Base-by-base conservation (phyloP, 2,329 filamentous ascomycete genomes). In the Fusarium heterosporum region DNA sequence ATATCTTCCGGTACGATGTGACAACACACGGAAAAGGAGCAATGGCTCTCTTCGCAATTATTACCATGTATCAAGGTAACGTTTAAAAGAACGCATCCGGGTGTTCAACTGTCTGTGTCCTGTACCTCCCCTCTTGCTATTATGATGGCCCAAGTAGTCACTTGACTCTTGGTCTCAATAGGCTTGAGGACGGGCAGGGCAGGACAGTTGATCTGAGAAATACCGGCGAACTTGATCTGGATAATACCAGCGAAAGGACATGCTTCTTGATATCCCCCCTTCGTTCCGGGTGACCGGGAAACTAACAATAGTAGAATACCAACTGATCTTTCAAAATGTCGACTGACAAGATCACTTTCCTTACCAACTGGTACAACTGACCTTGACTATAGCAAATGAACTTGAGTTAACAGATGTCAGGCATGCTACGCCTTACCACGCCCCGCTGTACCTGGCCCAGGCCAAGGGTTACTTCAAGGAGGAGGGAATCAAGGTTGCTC, bases 191-290 rank as follows among this genome's bases (percentile, higher is more conserved):
- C 61, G 41, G 50, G 58, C 56, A 72, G 68, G 71, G 73, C 69
- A 69, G 72, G 68, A 19, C 73, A 72, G 71, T 73, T 74, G 77
- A 76, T 89, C 88, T 91, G 88, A 91, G 89, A 91, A 86, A 90
- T 89, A 91, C 89, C 89, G 89, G 82, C 82, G 85, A 92, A 93
- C 90, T 92, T 92, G 90, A 92, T 91, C 89, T 91, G 89, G 88
- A 89, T 90, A 91, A 92, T 91, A 85, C 89, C 89, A 91, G 90
- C 90, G 90, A 89, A 92, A 92, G 90, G 88, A 92, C 87, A 89
- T 92, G 90, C 90, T 90, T 90, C 87, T 87, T 84, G 81, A 73
- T 67, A 78, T 77, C 77, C 74, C 61, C 60, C 57, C 22, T 46
- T 45, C 29, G n/a, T 51, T 72, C 74, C 72, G 62, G 58, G 52